A percentile compares a stretch with the other conserved stretches of the same genome.
Evolutionary conservation across 768 basidiomycete genomes (phyloP).

Genomic region (Rhodosporidiobolus sp.): DNA sequence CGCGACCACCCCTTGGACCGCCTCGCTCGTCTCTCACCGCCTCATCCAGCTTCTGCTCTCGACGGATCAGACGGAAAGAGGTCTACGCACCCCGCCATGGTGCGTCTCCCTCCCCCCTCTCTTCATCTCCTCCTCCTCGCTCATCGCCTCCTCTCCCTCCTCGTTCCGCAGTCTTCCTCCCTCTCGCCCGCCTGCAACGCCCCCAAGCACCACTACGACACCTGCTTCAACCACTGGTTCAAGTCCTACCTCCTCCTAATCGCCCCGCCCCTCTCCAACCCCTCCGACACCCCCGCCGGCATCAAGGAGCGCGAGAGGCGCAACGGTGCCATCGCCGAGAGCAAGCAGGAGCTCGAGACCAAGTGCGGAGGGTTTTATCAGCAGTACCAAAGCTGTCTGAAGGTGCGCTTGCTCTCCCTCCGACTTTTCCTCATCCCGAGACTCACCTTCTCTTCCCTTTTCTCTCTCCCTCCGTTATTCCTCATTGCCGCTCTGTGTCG

Average conservation of each 20-base stretch:
- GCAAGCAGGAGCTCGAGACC: constrained; percentile 81
- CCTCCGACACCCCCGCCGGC: constrained; percentile 49
- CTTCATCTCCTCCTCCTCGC: too few species aligned
- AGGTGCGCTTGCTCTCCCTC: constrained; percentile 56
- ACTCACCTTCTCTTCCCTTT: neutral
- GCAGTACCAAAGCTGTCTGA: constrained; percentile 74
- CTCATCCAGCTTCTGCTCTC: neutral
- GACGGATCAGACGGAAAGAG: neutral
- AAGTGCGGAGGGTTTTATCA: constrained; percentile 82
- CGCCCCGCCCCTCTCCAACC: constrained; percentile 51
- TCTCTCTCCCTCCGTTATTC: too few species aligned
- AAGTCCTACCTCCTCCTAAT: constrained; percentile 88
- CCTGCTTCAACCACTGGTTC: constrained; percentile 97
- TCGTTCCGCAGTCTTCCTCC: constrained; percentile 52
- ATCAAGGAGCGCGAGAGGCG: constrained; percentile 16
- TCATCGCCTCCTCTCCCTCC: neutral
- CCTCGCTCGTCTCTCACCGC: neutral
- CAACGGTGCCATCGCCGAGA: constrained; percentile 59
- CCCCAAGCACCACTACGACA: constrained; percentile 81
- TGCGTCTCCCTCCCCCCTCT: neutral
- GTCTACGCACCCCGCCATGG: neutral
- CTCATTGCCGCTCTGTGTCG: too few species aligned
- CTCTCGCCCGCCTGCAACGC: constrained; percentile 81
- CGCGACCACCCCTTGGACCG: neutral
- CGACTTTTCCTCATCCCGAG: too few species aligned